These are phyloP conservation scores for Fusarium sp. DNA, from an alignment of 2,329 filamentous ascomycete genomes.

Conservation along the genomic window DNA sequence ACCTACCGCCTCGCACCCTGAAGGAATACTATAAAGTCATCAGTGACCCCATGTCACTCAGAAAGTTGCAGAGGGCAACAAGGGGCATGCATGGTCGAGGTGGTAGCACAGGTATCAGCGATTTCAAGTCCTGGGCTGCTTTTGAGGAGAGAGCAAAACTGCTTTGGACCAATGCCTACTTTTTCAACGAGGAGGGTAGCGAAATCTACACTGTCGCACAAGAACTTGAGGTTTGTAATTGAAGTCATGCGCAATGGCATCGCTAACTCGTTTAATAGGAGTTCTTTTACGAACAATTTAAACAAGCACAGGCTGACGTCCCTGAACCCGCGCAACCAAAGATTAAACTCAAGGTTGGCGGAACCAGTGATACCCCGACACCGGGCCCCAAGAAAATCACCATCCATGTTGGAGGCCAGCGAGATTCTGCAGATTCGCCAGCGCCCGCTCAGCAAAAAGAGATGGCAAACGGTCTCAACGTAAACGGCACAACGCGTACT, in stretches of 20 bases:
- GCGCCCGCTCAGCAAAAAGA: slow-evolving; percentile 48
- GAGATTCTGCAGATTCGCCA: slow-evolving; percentile 65
- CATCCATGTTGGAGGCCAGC: slow-evolving; percentile 73
- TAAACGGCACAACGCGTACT: slow-evolving; percentile 38
- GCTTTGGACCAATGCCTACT: slow-evolving; percentile 88
- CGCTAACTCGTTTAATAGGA: slow-evolving; percentile 60
- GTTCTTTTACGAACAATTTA: slow-evolving; percentile 74
- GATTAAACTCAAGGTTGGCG: slow-evolving; percentile 80
- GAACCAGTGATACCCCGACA: slow-evolving; percentile 56
- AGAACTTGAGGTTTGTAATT: slow-evolving; percentile 75
- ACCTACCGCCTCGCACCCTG: slow-evolving; percentile 77
- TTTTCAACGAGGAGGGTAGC: slow-evolving; percentile 92
- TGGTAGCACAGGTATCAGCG: slow-evolving; percentile 69
- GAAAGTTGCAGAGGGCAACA: slow-evolving; percentile 79
- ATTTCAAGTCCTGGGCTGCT: slow-evolving; percentile 84
- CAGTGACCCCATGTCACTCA: slow-evolving; percentile 81
- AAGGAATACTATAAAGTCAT: slow-evolving; percentile 91
- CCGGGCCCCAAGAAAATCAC: slow-evolving; percentile 72
- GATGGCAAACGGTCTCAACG: slow-evolving; percentile 30
- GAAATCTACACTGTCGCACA: slow-evolving; percentile 82
- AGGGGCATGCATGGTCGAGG: slow-evolving; percentile 77
- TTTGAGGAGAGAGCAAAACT: slow-evolving; percentile 83
- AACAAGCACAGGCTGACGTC: slow-evolving; percentile 77
- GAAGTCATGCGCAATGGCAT: background rate
- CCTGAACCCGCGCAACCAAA: slow-evolving; percentile 78